Evolutionary conservation across 2,329 filamentous ascomycete genomes (phyloP).

Genomic region (Cladosporium sp.): DNA sequence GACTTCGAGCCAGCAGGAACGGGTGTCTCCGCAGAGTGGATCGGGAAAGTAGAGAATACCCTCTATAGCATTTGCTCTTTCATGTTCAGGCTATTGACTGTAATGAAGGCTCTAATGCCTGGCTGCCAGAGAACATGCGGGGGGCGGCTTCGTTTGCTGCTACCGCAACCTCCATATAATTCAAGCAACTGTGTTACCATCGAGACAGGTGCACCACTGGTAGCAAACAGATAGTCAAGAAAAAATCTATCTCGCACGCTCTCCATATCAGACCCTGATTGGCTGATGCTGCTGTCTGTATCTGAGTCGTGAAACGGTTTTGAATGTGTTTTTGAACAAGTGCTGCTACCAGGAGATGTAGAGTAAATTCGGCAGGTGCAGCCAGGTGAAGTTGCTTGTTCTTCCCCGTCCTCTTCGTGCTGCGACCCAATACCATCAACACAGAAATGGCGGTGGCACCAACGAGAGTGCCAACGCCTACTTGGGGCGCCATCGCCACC

Average conservation of each 20-base stretch:
- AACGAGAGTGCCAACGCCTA: background rate
- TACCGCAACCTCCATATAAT: background rate
- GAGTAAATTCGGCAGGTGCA: background rate
- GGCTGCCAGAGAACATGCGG: no score
- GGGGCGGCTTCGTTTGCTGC: background rate
- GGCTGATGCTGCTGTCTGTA: background rate
- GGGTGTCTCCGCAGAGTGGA: background rate
- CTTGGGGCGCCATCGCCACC: background rate
- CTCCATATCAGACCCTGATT: background rate
- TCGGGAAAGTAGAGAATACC: background rate
- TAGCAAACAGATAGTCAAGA: background rate
- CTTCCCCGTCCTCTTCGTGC: background rate
- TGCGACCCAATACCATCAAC: background rate
- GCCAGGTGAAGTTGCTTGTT: background rate
- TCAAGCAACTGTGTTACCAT: background rate
- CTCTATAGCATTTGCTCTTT: no score
- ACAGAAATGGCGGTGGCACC: background rate
- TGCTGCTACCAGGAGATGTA: background rate
- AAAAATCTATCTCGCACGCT: slow-evolving; percentile 2
- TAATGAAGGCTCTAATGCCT: no score
- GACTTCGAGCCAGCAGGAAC: background rate
- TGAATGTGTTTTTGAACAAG: background rate
- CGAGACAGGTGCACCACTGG: background rate
- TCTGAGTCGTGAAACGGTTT: slow-evolving; percentile 1
- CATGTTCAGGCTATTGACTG: no score